Percentiles rank a stretch among this genome's conserved stretches.
Conservation (phyloP, 2,329 filamentous ascomycete species). For the Spiromastix sp. region DNA sequence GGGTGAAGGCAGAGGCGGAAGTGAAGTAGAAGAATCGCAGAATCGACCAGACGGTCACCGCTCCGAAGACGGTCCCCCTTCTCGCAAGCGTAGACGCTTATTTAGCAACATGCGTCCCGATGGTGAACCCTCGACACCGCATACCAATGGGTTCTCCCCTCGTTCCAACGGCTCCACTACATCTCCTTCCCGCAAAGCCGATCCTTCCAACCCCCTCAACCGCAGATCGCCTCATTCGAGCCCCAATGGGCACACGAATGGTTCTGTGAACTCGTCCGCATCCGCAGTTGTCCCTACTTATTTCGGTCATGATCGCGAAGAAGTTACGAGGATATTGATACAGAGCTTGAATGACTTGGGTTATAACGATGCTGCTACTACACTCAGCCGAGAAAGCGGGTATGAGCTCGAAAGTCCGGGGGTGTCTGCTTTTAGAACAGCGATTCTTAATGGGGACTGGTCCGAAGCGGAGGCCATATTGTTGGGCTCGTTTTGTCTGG, state of each 20-base stretch:
- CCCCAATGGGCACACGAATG: slow-evolving; percentile 32
- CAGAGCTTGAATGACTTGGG: slow-evolving; percentile 85
- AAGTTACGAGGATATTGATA: slow-evolving; percentile 85
- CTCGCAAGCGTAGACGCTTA: slow-evolving; percentile 49
- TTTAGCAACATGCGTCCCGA: slow-evolving; percentile 52
- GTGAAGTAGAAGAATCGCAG: slow-evolving; percentile 17
- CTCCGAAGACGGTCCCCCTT: slow-evolving; percentile 25
- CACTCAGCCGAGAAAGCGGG: slow-evolving; percentile 70
- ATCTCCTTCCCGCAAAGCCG: slow-evolving; percentile 38
- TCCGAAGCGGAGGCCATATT: slow-evolving; percentile 72
- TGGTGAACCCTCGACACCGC: slow-evolving; percentile 38
- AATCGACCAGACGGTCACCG: no score
- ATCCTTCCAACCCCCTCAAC: slow-evolving; percentile 41
- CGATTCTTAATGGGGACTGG: slow-evolving; percentile 76
- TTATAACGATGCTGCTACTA: slow-evolving; percentile 65
- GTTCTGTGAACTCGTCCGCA: slow-evolving; percentile 23
- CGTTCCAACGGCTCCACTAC: slow-evolving; percentile 47
- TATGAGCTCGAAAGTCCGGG: slow-evolving; percentile 76
- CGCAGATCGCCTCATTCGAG: slow-evolving; percentile 37
- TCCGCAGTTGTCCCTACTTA: slow-evolving; percentile 44
- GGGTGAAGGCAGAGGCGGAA: slow-evolving; percentile 18
- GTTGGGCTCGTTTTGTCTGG: slow-evolving; percentile 39
- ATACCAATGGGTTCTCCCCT: slow-evolving; percentile 45
- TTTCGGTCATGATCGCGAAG: slow-evolving; percentile 79
- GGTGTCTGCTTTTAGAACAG: slow-evolving; percentile 74